These are phyloP conservation scores for Tetrapisispora iriomotensis DNA, from an alignment of 805 yeast species.

Conservation along the genomic window DNA sequence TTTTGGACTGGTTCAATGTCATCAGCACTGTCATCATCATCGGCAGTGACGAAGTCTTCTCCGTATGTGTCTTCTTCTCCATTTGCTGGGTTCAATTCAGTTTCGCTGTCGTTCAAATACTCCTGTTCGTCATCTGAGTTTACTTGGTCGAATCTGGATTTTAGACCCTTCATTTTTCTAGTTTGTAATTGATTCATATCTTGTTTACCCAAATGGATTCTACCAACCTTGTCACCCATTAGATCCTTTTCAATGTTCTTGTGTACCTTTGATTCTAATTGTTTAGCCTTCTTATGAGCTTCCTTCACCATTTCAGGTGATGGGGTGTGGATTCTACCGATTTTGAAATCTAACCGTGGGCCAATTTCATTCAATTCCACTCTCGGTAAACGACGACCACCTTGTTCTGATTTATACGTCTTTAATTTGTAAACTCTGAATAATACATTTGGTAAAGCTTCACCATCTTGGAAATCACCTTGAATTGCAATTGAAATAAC, in stretches of 20 bases:
- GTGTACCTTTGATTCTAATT: slow-evolving; percentile 68
- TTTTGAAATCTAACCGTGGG: slow-evolving; percentile 85
- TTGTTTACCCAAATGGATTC: slow-evolving; percentile 92
- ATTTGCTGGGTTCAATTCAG: slow-evolving; percentile 26
- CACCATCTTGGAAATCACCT: slow-evolving; percentile 63
- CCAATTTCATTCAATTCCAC: slow-evolving; percentile 93
- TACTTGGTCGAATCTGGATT: slow-evolving; percentile 71
- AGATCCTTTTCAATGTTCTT: slow-evolving; percentile 82
- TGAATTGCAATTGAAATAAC: slow-evolving; percentile 72
- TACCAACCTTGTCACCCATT: slow-evolving; percentile 95
- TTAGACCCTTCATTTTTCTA: slow-evolving; percentile 97
- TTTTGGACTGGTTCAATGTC: slow-evolving; percentile 21
- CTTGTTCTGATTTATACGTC: slow-evolving; percentile 70
- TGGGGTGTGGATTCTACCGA: slow-evolving; percentile 79
- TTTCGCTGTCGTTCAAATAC: slow-evolving; percentile 34
- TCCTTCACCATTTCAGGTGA: slow-evolving; percentile 85
- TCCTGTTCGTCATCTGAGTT: slow-evolving; percentile 44
- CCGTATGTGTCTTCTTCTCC: slow-evolving; percentile 19
- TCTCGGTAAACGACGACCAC: slow-evolving; percentile 63
- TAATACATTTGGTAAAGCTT: slow-evolving; percentile 65
- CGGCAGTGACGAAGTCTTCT: slow-evolving; percentile 29
- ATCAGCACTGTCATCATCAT: slow-evolving; percentile 17
- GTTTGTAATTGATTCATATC: slow-evolving; percentile 86
- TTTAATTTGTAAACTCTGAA: slow-evolving; percentile 87
- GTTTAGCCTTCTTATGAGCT: slow-evolving; percentile 72